phyloP scores from a whole-genome alignment of 345 rosid genomes.

The Barbarea vulgaris region DNA sequence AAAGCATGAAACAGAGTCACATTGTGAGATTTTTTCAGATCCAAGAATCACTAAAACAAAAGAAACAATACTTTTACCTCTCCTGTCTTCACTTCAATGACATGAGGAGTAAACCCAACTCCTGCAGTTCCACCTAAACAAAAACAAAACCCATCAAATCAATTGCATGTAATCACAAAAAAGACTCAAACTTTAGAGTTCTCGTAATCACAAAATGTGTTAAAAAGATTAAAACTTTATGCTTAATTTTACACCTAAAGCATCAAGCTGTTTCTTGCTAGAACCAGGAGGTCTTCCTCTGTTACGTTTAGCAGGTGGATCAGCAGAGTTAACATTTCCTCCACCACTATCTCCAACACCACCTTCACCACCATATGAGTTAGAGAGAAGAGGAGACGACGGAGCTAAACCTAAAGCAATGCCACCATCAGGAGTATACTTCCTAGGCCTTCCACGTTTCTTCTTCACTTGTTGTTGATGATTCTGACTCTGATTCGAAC shows the following conservation, averaged over 20 bases:
- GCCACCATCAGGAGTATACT: constrained; percentile 83
- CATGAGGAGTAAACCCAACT: constrained; percentile 38
- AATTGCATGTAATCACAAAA: constrained; percentile 11
- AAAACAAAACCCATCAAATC: constrained; percentile 19
- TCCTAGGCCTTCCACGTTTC: constrained; percentile 87
- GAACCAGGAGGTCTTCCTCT: constrained; percentile 95
- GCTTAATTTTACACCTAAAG: constrained; percentile 53
- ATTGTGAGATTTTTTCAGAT: not conserved
- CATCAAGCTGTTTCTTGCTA: constrained; percentile 58
- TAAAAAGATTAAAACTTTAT: constrained; percentile 9
- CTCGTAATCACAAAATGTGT: not conserved
- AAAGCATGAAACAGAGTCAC: not conserved
- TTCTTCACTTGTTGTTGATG: constrained; percentile 52
- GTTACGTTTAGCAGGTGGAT: constrained; percentile 55
- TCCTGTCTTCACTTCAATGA: constrained; percentile 38
- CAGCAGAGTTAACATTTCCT: constrained; percentile 38
- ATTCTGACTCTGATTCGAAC: constrained; percentile 10
- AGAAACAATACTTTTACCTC: constrained; percentile 28
- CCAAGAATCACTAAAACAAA: not conserved
- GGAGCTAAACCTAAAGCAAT: constrained; percentile 73
- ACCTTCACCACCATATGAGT: constrained; percentile 39
- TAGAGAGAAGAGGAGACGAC: constrained; percentile 54
- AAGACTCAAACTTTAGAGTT: constrained; percentile 15
- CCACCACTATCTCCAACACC: constrained; percentile 39
- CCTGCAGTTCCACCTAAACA: constrained; percentile 31